Evolutionary conservation across 495 filamentous ascomycete species (phyloP), one percentile per base, ranked within the genome.

Genomic region (Lasiosphaeria ovina): DNA sequence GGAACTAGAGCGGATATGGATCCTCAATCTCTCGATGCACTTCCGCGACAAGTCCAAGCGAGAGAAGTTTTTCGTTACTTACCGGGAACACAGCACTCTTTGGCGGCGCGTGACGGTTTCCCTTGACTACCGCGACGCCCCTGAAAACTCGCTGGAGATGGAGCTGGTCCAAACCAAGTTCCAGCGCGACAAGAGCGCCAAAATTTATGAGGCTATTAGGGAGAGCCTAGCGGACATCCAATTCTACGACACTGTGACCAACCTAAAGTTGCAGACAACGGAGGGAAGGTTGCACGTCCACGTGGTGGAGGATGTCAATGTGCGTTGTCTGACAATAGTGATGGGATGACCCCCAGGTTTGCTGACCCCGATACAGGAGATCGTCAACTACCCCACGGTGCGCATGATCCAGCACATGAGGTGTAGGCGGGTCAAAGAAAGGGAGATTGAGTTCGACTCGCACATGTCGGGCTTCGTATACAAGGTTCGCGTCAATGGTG

Each of bases 61-160:
- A 44, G 94, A 98, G 74, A 98, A 98, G 73, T 98, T 98, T 78
- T 98, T 98, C 75, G 88, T 98, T 57, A 98, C 94, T 9, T 98
- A 90, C 72, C 90, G 92, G 52, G 87, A 94, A 69, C 68, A 76
- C 42, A 84, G 84, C 38, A 89, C 85, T 54, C 81, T 83, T 60
- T 96, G 94, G 89, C 85, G 90, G 57, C 82, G 94, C 53, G 87
- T 98, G 52, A 97, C 95, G 10, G 85, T 98, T 40, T 97, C 95
- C 7, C 87, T 93, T 62, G 95, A 98, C 71, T 98, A 98, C 68
- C 90, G 93, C 47, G 79, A 87, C 66, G 89, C 91, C 10, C 83
- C 85, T 3, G 80, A 85, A 8, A 89, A 90, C 60, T 97, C 94
- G 3, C 79, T 98, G 14, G 94, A 98, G 76, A 80, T 82, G 54